phyloP scores from a whole-genome alignment of 2,329 filamentous ascomycete genomes.

The Ophiostoma populinum region DNA sequence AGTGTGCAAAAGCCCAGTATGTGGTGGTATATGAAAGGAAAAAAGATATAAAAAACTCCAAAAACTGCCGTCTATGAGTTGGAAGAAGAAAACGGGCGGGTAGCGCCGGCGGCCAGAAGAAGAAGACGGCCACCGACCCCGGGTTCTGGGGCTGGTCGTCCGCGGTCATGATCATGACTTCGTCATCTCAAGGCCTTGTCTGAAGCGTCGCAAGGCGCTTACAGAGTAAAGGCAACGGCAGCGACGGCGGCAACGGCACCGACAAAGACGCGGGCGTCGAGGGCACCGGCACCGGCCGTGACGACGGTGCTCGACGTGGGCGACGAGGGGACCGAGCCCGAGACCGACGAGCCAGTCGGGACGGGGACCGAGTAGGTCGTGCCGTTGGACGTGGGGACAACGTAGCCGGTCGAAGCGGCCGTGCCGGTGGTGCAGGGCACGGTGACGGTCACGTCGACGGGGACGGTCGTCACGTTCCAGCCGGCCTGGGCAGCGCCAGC shows the following conservation, averaged over 20 bases:
- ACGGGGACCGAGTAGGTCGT: conserved; percentile 1
- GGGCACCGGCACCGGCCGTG: conserved; percentile 6
- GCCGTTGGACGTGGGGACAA: conserved; percentile 4
- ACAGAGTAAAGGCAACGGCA: conserved; percentile 11
- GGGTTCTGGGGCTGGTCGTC: conserved; percentile 1
- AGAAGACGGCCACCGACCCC: background rate
- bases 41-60: conserved; percentile 4
- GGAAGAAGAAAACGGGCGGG: conserved; percentile 1
- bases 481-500: conserved; percentile 4
- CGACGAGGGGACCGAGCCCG: background rate
- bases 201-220: background rate
- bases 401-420: background rate
- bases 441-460: conserved; percentile 2
- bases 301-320: background rate
- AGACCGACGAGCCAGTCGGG: background rate
- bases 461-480: conserved; percentile 1
- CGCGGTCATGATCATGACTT: conserved; percentile 1
- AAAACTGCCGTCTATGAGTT: conserved; percentile 8
- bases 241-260: conserved; percentile 11
- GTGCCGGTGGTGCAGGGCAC: conserved; percentile 5
- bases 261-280: conserved; percentile 7
- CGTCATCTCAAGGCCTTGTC: too few species aligned
- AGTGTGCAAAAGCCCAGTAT: conserved; percentile 1
- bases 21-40: conserved; percentile 1
- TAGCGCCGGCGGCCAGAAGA: background rate